Evolutionary conservation across 768 basidiomycete genomes (phyloP).

Genomic region (Psilocybe cyanescens): DNA sequence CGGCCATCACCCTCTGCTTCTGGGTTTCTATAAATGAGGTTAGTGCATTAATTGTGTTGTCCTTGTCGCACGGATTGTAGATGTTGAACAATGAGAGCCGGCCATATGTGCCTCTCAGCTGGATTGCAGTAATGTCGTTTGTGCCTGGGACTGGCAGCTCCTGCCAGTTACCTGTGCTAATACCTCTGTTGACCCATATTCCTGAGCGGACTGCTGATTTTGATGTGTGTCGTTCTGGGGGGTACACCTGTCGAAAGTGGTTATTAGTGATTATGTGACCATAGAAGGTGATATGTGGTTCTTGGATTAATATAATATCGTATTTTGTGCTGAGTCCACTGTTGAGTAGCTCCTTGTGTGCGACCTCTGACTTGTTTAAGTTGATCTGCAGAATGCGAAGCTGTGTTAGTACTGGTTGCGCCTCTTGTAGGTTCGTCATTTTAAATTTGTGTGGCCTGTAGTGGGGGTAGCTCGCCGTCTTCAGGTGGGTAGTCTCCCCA

Average conservation of each 20-base stretch:
- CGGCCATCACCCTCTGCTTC: too few species aligned
- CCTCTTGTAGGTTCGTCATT: not conserved
- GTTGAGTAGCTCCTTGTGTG: constrained; percentile 15
- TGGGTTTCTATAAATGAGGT: too few species aligned
- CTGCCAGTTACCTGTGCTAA: constrained; percentile 21
- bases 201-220: not conserved
- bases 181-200: not conserved
- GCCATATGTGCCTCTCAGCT: constrained; percentile 16
- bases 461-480: too few species aligned
- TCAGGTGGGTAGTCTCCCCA: too few species aligned
- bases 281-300: constrained; percentile 10
- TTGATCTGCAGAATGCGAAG: constrained; percentile 12
- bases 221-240: not conserved
- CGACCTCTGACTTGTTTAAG: constrained; percentile 16
- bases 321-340: not conserved
- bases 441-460: not conserved
- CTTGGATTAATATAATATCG: constrained; percentile 17
- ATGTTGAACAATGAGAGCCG: constrained; percentile 9
- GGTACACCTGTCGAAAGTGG: not conserved
- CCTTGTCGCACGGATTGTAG: too few species aligned
- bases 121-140: constrained; percentile 30
- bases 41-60: too few species aligned
- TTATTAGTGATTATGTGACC: not conserved
- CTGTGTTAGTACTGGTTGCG: not conserved
- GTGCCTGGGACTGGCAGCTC: constrained; percentile 16